Evolutionary conservation across 2,329 filamentous ascomycete genomes (phyloP).

Genomic region (Dactylellina haptotyla): DNA sequence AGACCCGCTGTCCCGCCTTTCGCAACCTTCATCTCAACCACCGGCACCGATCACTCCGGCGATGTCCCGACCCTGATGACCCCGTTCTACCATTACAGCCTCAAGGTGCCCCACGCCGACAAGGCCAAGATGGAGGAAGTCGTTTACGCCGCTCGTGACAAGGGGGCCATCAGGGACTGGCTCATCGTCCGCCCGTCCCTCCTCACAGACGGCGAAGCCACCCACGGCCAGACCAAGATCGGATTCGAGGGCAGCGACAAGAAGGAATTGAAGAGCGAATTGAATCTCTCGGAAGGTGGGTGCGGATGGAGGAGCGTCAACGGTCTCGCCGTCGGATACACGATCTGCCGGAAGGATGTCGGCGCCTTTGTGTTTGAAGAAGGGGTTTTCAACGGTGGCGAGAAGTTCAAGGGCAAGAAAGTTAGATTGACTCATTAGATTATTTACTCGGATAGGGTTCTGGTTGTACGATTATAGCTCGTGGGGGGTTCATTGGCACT

Average conservation of each 20-base stretch:
- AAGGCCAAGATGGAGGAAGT: constrained; percentile 65
- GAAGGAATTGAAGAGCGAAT: constrained; percentile 32
- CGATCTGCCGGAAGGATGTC: constrained; percentile 65
- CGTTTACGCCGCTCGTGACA: constrained; percentile 36
- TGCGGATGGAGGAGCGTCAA: constrained; percentile 58
- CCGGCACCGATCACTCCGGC: constrained; percentile 61
- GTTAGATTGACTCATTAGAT: constrained; percentile 55
- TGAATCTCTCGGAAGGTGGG: constrained; percentile 36
- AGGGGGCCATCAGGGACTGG: constrained; percentile 52
- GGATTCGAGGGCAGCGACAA: constrained; percentile 56
- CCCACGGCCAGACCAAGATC: constrained; percentile 56
- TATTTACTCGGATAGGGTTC: neutral
- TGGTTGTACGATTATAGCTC: neutral
- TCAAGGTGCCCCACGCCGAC: constrained; percentile 64
- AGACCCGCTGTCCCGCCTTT: constrained; percentile 59
- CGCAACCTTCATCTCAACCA: constrained; percentile 63
- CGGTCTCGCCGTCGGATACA: constrained; percentile 64
- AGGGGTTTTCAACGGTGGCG: constrained; percentile 58
- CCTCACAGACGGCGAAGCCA: constrained; percentile 58
- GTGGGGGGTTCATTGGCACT: neutral
- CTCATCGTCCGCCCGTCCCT: constrained; percentile 59
- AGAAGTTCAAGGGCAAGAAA: constrained; percentile 54
- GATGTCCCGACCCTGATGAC: constrained; percentile 64
- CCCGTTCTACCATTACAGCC: constrained; percentile 64
- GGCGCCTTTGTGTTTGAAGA: constrained; percentile 65